Conservation (phyloP, 2,329 filamentous ascomycete species). For the Hypoxylon sp. region DNA sequence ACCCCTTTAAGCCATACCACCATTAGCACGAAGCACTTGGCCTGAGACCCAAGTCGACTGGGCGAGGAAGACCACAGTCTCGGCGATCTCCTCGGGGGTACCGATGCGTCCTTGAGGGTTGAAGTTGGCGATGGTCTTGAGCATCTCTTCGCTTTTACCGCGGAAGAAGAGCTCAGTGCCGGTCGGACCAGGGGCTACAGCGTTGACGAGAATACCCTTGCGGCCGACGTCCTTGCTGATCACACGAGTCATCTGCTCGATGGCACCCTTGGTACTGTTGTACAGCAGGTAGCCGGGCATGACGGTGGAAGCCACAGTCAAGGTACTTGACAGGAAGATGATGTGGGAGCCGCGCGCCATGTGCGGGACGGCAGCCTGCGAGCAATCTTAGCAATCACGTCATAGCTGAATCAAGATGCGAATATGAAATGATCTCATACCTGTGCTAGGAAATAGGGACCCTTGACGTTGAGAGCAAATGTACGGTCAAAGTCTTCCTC, state of each 20-base stretch:
- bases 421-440: conserved; percentile 6
- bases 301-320: conserved; percentile 51
- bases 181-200: conserved; percentile 61
- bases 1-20: conserved; percentile 41
- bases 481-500: conserved; percentile 34
- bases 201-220: conserved; percentile 61
- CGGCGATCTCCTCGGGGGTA: conserved; percentile 59
- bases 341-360: conserved; percentile 50
- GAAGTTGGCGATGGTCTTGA: conserved; percentile 52
- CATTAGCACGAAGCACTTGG: conserved; percentile 57
- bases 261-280: conserved; percentile 64
- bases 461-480: conserved; percentile 46
- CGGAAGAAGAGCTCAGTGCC: conserved; percentile 63
- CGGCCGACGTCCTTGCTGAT: conserved; percentile 63
- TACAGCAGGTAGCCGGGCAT: conserved; percentile 60
- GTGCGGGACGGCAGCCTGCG: conserved; percentile 52
- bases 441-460: conserved; percentile 54
- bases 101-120: conserved; percentile 58
- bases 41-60: conserved; percentile 56
- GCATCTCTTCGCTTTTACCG: conserved; percentile 57
- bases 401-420: not conserved
- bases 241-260: conserved; percentile 65
- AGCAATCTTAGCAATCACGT: conserved; percentile 8
- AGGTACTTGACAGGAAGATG: conserved; percentile 51
- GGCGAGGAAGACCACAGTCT: conserved; percentile 54